Evolutionary conservation across 768 basidiomycete species (phyloP).

Genomic region (Xanthoconium stramineum): DNA sequence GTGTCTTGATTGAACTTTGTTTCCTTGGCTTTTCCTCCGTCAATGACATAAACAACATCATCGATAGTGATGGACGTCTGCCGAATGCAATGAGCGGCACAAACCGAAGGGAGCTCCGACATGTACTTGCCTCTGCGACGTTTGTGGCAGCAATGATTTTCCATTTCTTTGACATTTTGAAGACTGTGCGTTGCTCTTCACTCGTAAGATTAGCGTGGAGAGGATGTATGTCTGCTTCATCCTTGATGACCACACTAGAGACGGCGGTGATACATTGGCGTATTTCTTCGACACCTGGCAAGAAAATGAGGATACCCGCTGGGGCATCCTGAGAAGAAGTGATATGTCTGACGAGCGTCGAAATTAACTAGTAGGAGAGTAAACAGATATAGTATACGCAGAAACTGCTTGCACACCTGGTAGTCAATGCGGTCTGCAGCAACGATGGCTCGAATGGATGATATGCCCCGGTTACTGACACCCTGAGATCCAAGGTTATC

Average conservation of each 20-base stretch:
- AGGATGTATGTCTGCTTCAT: slow-evolving; percentile 58
- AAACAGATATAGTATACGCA: background rate
- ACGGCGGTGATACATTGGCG: slow-evolving; percentile 69
- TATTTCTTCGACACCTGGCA: slow-evolving; percentile 90
- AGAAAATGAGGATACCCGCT: slow-evolving; percentile 81
- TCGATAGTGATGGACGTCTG: slow-evolving; percentile 91
- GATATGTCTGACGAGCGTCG: slow-evolving; percentile 63
- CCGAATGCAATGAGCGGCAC: background rate
- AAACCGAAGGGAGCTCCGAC: too few relatives aligned
- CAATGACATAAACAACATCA: slow-evolving; percentile 82
- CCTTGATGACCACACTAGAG: slow-evolving; percentile 28
- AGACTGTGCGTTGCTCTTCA: slow-evolving; percentile 80
- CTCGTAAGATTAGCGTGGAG: slow-evolving; percentile 87
- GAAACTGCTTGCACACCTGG: slow-evolving; percentile 40
- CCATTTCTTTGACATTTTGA: slow-evolving; percentile 58
- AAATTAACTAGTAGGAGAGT: slow-evolving; percentile 51
- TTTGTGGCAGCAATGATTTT: slow-evolving; percentile 91
- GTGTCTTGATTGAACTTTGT: slow-evolving; percentile 66
- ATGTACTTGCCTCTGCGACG: slow-evolving; percentile 70
- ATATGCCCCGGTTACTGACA: slow-evolving; percentile 47
- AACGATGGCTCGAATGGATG: slow-evolving; percentile 57
- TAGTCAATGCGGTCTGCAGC: slow-evolving; percentile 70
- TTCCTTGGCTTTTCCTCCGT: slow-evolving; percentile 85
- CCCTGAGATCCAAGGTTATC: slow-evolving; percentile 50
- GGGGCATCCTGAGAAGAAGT: slow-evolving; percentile 39